phyloP scores from a whole-genome alignment of 495 filamentous ascomycete genomes.

The Amphirosellinia nigrospora region DNA sequence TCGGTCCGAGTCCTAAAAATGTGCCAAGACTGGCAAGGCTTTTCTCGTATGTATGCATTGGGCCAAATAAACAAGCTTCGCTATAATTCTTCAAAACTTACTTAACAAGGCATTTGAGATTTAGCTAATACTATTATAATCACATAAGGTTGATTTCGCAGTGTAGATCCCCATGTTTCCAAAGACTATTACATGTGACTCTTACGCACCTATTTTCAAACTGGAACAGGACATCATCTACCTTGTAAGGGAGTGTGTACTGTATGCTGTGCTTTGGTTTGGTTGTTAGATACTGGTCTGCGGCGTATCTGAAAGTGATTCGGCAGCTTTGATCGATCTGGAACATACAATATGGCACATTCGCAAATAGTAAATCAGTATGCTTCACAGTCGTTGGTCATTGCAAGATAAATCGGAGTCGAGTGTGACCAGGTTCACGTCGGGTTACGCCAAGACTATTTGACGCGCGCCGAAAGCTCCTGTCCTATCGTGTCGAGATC shows the following conservation, averaged over 20 bases:
- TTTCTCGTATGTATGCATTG: conserved; percentile 14
- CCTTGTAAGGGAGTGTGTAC: conserved; percentile 1
- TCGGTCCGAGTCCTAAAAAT: conserved; percentile 20
- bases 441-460: conserved; percentile 19
- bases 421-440: conserved; percentile 20
- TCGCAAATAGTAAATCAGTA: background rate
- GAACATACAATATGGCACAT: background rate
- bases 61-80: background rate
- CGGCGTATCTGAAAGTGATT: background rate
- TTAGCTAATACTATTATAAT: background rate
- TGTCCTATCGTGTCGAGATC: conserved; percentile 31
- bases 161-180: background rate
- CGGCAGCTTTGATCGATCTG: conserved; percentile 3
- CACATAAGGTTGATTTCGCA: background rate
- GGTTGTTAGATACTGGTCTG: background rate
- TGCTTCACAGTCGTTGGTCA: background rate
- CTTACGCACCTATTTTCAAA: background rate
- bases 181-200: background rate
- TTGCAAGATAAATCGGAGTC: background rate
- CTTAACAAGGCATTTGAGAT: background rate
- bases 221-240: background rate
- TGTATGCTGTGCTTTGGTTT: background rate
- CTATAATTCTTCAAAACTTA: conserved; percentile 1
- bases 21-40: background rate
- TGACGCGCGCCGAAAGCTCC: conserved; percentile 31